Evolutionary conservation across 495 filamentous ascomycete genomes (phyloP).

Genomic region (Aspergillus ostianus): DNA sequence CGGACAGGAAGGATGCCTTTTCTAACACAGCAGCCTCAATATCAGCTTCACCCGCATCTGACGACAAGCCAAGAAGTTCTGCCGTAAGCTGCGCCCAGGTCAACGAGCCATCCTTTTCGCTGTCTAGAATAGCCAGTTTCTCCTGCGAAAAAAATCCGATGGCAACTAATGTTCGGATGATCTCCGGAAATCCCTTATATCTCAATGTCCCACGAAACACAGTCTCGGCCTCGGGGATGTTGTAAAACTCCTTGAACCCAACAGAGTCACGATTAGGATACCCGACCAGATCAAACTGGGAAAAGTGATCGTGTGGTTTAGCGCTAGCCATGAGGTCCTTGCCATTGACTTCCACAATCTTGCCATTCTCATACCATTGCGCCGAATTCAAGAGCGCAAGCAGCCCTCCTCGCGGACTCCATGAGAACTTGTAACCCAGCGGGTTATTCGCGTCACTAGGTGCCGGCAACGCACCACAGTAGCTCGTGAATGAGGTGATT

Average conservation of each 20-base stretch:
- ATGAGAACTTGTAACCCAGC: conserved; percentile 7
- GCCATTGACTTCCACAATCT: background rate
- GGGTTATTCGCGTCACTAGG: conserved; percentile 3
- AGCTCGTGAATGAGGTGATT: conserved; percentile 4
- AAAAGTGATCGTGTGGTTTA: background rate
- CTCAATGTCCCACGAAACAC: conserved; percentile 6
- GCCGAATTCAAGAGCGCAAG: conserved; percentile 2
- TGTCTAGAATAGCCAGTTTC: conserved; percentile 14
- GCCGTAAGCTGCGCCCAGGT: background rate
- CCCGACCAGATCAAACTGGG: background rate
- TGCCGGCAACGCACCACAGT: conserved; percentile 5
- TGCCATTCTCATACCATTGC: conserved; percentile 3
- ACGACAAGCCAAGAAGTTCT: background rate
- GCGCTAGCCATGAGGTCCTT: background rate
- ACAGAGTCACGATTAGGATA: background rate
- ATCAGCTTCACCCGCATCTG: background rate
- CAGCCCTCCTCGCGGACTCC: conserved; percentile 3
- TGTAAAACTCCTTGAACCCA: background rate
- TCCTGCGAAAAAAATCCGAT: conserved; percentile 4
- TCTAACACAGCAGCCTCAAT: background rate
- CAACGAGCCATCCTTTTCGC: background rate
- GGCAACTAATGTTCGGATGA: background rate
- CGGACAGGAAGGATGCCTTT: background rate
- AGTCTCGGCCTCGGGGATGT: conserved; percentile 1
- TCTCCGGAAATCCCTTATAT: conserved; percentile 5